Evolutionary conservation across 2,329 filamentous ascomycete genomes (phyloP).

Genomic region (Trichoderma endophyticum): DNA sequence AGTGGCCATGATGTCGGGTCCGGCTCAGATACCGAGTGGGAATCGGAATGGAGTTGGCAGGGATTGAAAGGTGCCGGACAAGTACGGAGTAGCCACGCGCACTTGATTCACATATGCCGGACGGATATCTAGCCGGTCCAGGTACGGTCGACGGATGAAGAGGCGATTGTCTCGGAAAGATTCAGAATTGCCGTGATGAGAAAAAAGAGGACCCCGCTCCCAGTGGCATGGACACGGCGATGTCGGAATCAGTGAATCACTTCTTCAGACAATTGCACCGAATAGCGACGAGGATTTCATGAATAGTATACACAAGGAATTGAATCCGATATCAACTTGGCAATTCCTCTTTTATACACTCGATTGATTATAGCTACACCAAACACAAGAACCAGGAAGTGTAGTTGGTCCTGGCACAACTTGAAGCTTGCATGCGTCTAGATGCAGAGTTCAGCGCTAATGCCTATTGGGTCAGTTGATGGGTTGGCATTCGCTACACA

Average conservation of each 20-base stretch:
- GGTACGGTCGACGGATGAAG: neutral
- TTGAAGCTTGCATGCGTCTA: neutral
- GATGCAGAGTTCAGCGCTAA: neutral
- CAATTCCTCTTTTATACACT: neutral
- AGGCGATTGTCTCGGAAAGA: neutral
- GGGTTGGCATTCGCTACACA: neutral
- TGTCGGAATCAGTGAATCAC: neutral
- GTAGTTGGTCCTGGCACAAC: neutral
- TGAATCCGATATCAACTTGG: neutral
- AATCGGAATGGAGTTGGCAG: neutral
- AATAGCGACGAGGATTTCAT: neutral
- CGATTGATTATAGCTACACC: neutral
- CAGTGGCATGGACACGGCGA: neutral
- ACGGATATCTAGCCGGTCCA: neutral
- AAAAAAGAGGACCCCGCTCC: neutral
- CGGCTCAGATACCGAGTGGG: neutral
- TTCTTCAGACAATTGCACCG: neutral
- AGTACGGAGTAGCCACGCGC: neutral
- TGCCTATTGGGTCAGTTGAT: neutral
- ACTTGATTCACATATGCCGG: neutral
- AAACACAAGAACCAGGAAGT: neutral
- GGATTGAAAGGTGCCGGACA: neutral
- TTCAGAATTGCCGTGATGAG: neutral
- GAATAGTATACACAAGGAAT: neutral
- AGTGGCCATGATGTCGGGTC: constrained; percentile 5